Evolutionary conservation across 805 yeast species (phyloP).

Genomic region (Saccharomyces kudriavzevii): DNA sequence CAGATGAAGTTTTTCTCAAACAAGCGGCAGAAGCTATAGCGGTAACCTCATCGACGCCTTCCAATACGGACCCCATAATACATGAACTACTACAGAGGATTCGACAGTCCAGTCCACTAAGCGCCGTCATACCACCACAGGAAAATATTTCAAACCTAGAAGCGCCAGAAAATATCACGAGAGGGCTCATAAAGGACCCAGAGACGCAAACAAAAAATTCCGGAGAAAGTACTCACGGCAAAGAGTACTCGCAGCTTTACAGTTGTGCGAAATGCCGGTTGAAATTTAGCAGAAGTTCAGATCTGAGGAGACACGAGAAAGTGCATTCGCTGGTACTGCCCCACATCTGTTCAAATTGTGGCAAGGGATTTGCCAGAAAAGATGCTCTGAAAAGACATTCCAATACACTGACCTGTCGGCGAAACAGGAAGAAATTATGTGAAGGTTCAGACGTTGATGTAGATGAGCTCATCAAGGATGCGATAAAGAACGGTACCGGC

Average conservation of each 20-base stretch:
- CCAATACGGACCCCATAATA: conserved; percentile 25
- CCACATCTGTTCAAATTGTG: conserved; percentile 66
- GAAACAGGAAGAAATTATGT: conserved; percentile 53
- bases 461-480: conserved; percentile 27
- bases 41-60: conserved; percentile 21
- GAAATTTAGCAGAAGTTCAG: conserved; percentile 60
- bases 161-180: neutral
- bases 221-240: neutral
- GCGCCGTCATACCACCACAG: conserved; percentile 1
- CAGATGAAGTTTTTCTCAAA: conserved; percentile 22
- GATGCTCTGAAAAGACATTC: conserved; percentile 74
- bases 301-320: conserved; percentile 66
- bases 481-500: conserved; percentile 23
- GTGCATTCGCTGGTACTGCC: conserved; percentile 66
- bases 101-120: neutral
- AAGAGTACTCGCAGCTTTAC: conserved; percentile 9
- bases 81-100: conserved; percentile 15
- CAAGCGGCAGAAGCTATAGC: conserved; percentile 30
- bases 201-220: neutral
- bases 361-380: conserved; percentile 76
- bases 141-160: neutral
- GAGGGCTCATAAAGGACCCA: neutral
- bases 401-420: conserved; percentile 64
- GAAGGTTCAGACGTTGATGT: conserved; percentile 32
- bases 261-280: conserved; percentile 50